Percentiles rank a stretch among this genome's conserved stretches.
These are phyloP conservation scores for Neospora caninum DNA, from an alignment of 169 alveolate genomes.

Conservation along the genomic window DNA sequence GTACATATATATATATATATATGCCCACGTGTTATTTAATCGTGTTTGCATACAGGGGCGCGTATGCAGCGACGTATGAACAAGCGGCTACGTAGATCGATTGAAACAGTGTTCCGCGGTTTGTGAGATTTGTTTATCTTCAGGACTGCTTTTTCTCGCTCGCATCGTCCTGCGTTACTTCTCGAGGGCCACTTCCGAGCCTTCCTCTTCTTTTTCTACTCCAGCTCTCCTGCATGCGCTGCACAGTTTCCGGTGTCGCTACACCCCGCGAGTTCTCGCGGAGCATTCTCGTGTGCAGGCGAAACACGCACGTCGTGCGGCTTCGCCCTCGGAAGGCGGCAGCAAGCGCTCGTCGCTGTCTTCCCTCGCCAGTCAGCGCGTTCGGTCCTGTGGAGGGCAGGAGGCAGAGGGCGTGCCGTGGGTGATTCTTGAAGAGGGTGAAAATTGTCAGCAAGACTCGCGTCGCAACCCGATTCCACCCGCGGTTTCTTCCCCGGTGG, in stretches of 20 bases:
- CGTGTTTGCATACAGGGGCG: no score
- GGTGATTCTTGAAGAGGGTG: background rate
- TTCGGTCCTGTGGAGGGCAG: background rate
- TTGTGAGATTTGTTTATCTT: background rate
- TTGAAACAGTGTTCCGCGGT: no score
- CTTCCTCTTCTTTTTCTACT: background rate
- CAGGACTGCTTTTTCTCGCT: slow-evolving; percentile 36
- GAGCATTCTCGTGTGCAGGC: background rate
- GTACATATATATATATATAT: background rate
- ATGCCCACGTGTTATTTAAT: background rate
- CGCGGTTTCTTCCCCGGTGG: background rate
- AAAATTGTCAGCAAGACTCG: background rate
- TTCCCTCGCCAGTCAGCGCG: background rate
- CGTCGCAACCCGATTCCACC: background rate
- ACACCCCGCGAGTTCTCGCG: background rate
- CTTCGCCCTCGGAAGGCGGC: background rate
- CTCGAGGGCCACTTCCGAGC: background rate
- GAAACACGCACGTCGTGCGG: background rate
- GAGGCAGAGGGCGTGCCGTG: background rate
- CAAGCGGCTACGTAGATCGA: no score
- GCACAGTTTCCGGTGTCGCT: background rate
- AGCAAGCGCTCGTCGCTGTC: background rate
- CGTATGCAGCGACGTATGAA: no score
- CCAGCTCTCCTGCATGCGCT: slow-evolving; percentile 12
- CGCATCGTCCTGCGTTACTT: slow-evolving; percentile 9